Percentiles rank a stretch among this genome's conserved stretches.
These are phyloP conservation scores for Dendrobium officinale DNA, from an alignment of 106 monocot species.

Conservation along the genomic window DNA sequence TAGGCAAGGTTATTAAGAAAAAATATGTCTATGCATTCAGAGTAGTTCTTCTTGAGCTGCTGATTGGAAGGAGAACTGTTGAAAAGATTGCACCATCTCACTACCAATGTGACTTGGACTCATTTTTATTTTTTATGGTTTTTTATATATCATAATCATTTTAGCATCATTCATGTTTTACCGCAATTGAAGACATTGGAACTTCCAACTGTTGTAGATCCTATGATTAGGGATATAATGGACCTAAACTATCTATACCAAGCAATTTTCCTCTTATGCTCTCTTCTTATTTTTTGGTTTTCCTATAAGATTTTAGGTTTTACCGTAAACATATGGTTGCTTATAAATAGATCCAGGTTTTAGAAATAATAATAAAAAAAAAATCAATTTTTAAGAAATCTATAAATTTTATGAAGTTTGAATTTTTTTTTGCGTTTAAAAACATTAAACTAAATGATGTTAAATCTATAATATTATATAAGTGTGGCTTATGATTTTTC, in stretches of 20 bases:
- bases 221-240: conserved; percentile 74
- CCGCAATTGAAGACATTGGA: conserved; percentile 81
- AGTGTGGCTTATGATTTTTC: too few relatives aligned
- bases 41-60: conserved; percentile 75
- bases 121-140: too few relatives aligned
- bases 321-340: too few relatives aligned
- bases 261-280: conserved; percentile 21
- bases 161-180: conserved; percentile 23
- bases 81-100: conserved; percentile 60
- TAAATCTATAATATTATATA: too few relatives aligned
- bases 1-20: conserved; percentile 87
- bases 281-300: not conserved
- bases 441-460: too few relatives aligned
- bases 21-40: conserved; percentile 95
- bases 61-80: conserved; percentile 67
- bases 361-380: too few relatives aligned
- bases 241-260: conserved; percentile 90
- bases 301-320: not conserved
- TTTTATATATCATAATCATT: too few relatives aligned
- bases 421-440: too few relatives aligned
- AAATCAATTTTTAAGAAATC: too few relatives aligned
- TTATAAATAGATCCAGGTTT: too few relatives aligned
- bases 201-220: conserved; percentile 78
- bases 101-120: conserved; percentile 81
- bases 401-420: too few relatives aligned